Base-by-base conservation (phyloP, 768 basidiomycete genomes). In the Kwoniella sp. region DNA sequence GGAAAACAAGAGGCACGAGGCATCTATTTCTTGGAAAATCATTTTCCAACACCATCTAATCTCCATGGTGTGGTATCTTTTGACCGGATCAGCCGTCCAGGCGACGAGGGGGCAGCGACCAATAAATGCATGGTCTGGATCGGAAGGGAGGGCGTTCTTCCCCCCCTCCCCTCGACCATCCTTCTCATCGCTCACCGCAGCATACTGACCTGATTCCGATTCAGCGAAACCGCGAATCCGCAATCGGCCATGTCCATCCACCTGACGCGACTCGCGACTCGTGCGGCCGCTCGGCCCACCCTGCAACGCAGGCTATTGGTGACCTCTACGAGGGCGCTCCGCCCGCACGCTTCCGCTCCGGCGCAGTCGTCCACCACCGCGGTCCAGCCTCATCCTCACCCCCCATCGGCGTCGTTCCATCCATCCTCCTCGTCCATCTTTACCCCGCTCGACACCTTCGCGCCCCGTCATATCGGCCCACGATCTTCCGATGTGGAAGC, bases 401-500 rank as follows among this genome's bases (percentile, higher is more conserved):
- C 50, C 14, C 51, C 53, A 28, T 53, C 45, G 23, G 40, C n/a
- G 26, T 69, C 59, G 17, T 71, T 43, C 47, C 65, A 67, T 46
- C 62, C 70, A 7, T 33, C 59, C 11, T 26, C 55, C 10, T 46
- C 62, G 8, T 70, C 84, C 26, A 79, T 92, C 59, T 89, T 93
- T 72, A 80, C 84, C 11, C 83, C 91, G 2, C 79, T 95, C 59
- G 93, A 99, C 77, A 86, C 84, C 28, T 96, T 98, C 77, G 73
- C 84, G 38, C 83, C 88, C 63, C 83, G 93, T 27, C 93, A 99
- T 74, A 84, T 98, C 62, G 95, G 93, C 12, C 93, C 93, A 12
- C 85, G 91, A 69, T 82, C 83, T 53, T 74, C 76, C n/a, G 90
- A 93, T 76, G 82, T 85, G 22, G 76, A 80, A 2, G 78, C 79